Evolutionary conservation across 1,139 yeast genomes (phyloP), one percentile per base, ranked within the genome.

Genomic region (Geotrichum klebahnii): DNA sequence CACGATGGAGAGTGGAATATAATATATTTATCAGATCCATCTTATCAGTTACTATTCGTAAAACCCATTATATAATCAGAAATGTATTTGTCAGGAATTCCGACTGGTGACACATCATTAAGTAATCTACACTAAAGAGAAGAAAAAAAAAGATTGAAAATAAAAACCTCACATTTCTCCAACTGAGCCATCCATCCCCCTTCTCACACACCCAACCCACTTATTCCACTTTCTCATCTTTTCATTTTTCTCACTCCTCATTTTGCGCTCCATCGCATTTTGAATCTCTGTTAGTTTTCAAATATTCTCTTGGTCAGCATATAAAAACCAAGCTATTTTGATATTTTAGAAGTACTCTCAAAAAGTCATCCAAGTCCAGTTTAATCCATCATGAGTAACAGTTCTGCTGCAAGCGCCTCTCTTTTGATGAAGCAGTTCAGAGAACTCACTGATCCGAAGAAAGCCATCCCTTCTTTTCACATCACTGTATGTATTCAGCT

Each of bases 361-460:
- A 6, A 26, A 6, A 6, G 9, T 26, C 10, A 8, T 8, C 10
- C 29, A 8, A 26, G 29, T 10, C 29, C 10, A n/a, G 9, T 10
- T 8, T 10, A 26, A 6, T 17, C 17, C 17, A 34, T 5, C 9
- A 37, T 37, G 41, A 37, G 41, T 29, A 37, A 37, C 10, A 37
- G 17, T 14, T n/a, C 12, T 3, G 41, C 41, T n/a, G 16, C 62
- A 34, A 56, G 61, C 44, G 89, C 95, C 28, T 82, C 92, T 58
- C 78, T 90, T 56, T 77, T 90, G 57, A 84, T 87, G 80, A 90
- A 95, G 76, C 97, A 90, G 78, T 89, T 77, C 70, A 81, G 86
- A 67, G 96, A 90, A 66, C 82, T 90, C 55, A 87, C 96, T 28
- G 95, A 89, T 70, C 95, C 97, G 16, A 84, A 82, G 66, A 86